Evolutionary conservation across 2,329 filamentous ascomycete genomes (phyloP), one percentile per base, ranked within the genome.

Genomic region (Coniella lustricola): DNA sequence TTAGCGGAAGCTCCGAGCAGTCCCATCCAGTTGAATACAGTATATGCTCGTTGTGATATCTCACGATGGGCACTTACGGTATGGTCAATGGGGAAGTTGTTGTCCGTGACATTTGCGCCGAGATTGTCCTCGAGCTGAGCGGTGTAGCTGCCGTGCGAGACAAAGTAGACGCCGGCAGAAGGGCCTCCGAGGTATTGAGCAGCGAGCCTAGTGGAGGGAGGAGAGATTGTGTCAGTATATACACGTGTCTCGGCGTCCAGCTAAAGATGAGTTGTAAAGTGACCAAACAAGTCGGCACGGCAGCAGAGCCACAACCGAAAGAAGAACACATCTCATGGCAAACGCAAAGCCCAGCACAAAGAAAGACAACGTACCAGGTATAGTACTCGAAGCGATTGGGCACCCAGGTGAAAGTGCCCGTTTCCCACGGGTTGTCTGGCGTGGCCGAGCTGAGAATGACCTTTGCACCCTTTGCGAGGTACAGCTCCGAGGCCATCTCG

Each of bases 91-190:
- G 79, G 76, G 52, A 74, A 85, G 53, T 73, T 68, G 0, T 66
- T 64, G 59, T 81, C 72, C 21, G 81, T 76, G 3, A 64, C 68
- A 0, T 64, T 51, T 35, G 63, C 65, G 0, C 80, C 78, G 39
- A 81, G 57, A 13, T 66, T 64, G 59, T 73, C 59, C 59, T 75
- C 81, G 34, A 70, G 72, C 53, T 73, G 69, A 3, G 74, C 77
- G 4, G 73, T 72, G 55, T 82, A 82, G 33, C 68, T 66, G n/a
- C 76, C 75, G 56, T 85, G 81, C 22, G 82, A 75, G 9, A 84
- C 74, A 58, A 77, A 82, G 8, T 71, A 69, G 2, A 75, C 75
- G 8, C 74, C 69, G 12, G 59, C 46, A 16, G 57, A 60, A 8
- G 62, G 62, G 17, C 63, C 64, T 17, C 62, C 65, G 14, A 71